phyloP scores from a whole-genome alignment of 2,329 filamentous ascomycete genomes.

The Pseudomassariella vexata region DNA sequence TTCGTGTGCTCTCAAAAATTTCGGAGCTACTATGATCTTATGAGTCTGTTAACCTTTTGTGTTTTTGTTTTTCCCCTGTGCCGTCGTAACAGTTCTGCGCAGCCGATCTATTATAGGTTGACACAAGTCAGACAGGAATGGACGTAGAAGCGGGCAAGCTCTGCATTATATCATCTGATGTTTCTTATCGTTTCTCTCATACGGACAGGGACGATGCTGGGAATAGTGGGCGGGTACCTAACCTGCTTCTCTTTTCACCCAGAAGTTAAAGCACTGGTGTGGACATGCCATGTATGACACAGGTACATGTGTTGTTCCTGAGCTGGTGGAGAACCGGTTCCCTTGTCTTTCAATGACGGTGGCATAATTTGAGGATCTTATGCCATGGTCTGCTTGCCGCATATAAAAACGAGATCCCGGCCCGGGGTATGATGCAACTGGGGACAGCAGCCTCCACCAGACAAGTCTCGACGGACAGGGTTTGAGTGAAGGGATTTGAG shows the following conservation, averaged over 20 bases:
- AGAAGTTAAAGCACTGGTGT: constrained; percentile 41
- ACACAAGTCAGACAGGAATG: constrained; percentile 24
- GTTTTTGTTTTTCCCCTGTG: too few relatives aligned
- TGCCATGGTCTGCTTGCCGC: constrained; percentile 44
- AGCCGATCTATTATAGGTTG: constrained; percentile 27
- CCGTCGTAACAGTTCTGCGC: too few relatives aligned
- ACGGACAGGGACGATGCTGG: constrained; percentile 26
- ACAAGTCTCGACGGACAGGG: constrained; percentile 24
- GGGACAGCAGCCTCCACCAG: constrained; percentile 26
- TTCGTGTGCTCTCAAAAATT: too few relatives aligned
- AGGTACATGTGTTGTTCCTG: constrained; percentile 35
- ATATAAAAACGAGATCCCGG: constrained; percentile 44
- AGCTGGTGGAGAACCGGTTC: constrained; percentile 34
- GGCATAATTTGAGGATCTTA: constrained; percentile 57
- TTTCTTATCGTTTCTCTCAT: constrained; percentile 28
- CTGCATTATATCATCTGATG: constrained; percentile 44
- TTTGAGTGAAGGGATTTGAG: constrained; percentile 26
- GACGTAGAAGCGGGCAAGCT: constrained; percentile 28
- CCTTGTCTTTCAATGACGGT: constrained; percentile 42
- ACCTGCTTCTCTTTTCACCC: constrained; percentile 33
- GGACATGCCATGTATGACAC: constrained; percentile 43
- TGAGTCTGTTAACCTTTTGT: too few relatives aligned
- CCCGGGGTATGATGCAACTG: constrained; percentile 36
- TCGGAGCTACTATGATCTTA: too few relatives aligned
- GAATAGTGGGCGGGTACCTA: constrained; percentile 34